These are phyloP conservation scores for Lactarius pseudohatsudake DNA, from an alignment of 768 basidiomycete genomes.

Conservation along the genomic window DNA sequence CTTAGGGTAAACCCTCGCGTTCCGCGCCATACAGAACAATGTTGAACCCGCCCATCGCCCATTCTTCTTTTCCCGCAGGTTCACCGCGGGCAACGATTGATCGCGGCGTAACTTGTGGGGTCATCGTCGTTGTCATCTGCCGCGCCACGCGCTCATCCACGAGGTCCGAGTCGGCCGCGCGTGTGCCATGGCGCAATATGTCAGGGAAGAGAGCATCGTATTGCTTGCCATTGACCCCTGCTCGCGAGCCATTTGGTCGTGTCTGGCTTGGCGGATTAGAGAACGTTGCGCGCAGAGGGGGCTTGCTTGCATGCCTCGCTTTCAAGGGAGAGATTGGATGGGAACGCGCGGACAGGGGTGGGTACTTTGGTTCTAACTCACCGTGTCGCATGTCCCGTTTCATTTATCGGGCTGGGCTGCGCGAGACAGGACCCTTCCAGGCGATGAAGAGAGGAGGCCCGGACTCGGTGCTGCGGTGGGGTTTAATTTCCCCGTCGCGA, in stretches of 20 bases:
- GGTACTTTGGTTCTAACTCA: background rate
- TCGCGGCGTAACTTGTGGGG: background rate
- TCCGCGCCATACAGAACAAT: too few relatives aligned
- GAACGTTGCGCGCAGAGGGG: too few relatives aligned
- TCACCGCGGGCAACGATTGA: background rate
- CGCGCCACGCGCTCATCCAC: background rate
- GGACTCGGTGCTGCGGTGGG: background rate
- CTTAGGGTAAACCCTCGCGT: too few relatives aligned
- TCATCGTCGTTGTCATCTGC: background rate
- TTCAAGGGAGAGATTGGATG: background rate
- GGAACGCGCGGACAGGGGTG: background rate
- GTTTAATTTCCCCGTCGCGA: background rate
- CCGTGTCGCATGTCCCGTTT: background rate
- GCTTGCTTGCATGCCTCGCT: background rate
- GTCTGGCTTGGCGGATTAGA: too few relatives aligned
- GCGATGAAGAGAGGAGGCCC: background rate
- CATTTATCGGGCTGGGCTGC: background rate
- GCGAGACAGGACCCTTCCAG: background rate
- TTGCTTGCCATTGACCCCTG: background rate
- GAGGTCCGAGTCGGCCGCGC: background rate
- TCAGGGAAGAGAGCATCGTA: background rate
- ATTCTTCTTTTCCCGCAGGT: background rate
- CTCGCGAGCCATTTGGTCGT: too few relatives aligned
- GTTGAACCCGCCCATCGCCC: background rate
- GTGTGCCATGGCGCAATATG: background rate